Base-by-base conservation (phyloP, 305 asterid genomes). In the Fraxinus sp. region DNA sequence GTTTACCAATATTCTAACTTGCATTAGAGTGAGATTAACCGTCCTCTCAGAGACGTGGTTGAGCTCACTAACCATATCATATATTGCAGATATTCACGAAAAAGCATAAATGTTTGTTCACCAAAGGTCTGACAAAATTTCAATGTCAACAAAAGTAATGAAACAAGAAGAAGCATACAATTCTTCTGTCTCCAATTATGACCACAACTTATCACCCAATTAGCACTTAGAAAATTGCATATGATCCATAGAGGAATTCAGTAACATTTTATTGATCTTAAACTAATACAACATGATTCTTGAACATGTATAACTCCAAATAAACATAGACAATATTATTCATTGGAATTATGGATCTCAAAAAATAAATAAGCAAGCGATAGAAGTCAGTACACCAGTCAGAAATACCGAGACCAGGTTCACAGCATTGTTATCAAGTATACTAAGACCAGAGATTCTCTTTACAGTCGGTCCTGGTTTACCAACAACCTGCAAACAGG, bases 381-480 rank as follows among this genome's bases (percentile, higher is more conserved):
- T 26, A 80, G 98, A 89, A 62, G 94, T 89, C 22, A 96, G 82
- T 57, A 87, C 87, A 35, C 93, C 59, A 1, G 94, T 94, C 87
- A 94, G 77, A 83, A 90, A 73, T 81, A 93, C 36, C 0, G 99
- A 93, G 78, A 94, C 90, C 6, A 96, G 90, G 88, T 94, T 94
- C 82, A 96, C 98, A 28, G 92, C 92, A 86, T 94, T 92, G 87
- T 96, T 94, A 75, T 96, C 98, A 7, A 94, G 94, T 82, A 93
- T 77, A 83, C 88, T 85, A 75, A 93, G 89, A 81, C 99, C 99
- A 0, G 96, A 93, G 26, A 96, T 96, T 87, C 82, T 96, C 92
- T 91, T 92, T 46, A 93, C 99, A 5, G 97, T 91, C 35, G 97
- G 97, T 11, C 99, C 98, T 77, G 97, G 93, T 88, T 94, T 94